phyloP scores from a whole-genome alignment of 1,139 yeast genomes.

The Wickerhamiella pararugosa region DNA sequence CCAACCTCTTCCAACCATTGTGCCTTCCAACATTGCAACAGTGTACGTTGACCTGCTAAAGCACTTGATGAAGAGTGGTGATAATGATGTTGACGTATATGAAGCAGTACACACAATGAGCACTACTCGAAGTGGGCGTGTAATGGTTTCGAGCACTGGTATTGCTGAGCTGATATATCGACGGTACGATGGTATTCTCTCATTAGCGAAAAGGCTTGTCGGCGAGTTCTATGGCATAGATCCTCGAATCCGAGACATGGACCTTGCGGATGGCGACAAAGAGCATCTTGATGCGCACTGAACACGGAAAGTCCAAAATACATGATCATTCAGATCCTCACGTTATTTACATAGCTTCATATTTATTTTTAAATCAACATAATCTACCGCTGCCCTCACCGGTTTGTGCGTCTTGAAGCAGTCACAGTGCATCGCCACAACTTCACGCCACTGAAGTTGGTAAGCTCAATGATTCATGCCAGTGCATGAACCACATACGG shows the following conservation, averaged over 20 bases:
- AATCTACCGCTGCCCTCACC: too few species aligned
- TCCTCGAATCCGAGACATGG: neutral
- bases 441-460: too few species aligned
- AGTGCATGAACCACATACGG: too few species aligned
- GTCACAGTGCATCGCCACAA: too few species aligned
- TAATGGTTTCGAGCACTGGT: neutral
- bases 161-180: slow-evolving; percentile 1
- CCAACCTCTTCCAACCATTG: slow-evolving; percentile 7
- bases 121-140: neutral
- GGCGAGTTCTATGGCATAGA: slow-evolving; percentile 5
- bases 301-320: too few species aligned
- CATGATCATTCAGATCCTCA: too few species aligned
- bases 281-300: too few species aligned
- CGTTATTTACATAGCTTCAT: too few species aligned
- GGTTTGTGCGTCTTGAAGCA: too few species aligned
- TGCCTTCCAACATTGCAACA: slow-evolving; percentile 9
- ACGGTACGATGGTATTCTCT: slow-evolving; percentile 1
- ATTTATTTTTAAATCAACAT: too few species aligned
- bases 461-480: too few species aligned
- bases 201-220: slow-evolving; percentile 1
- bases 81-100: neutral
- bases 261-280: too few species aligned
- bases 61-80: neutral
- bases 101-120: neutral
- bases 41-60: neutral